Evolutionary conservation across 331 rosid genomes (phyloP).

Genomic region (Acacia pycnantha): DNA sequence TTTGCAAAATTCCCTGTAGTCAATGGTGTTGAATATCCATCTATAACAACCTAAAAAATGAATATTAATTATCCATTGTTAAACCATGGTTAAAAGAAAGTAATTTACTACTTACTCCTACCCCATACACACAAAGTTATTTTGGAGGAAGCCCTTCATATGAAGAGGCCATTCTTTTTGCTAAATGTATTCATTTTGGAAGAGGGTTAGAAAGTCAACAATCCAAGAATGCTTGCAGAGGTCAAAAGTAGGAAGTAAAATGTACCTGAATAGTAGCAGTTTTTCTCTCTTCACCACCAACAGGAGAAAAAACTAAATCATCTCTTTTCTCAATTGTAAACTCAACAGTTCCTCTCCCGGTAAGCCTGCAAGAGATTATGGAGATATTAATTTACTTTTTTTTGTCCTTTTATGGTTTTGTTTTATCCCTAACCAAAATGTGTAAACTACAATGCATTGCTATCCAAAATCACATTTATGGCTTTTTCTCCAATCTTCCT

Average conservation of each 20-base stretch:
- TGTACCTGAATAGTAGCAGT: conserved; percentile 75
- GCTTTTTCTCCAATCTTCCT: not conserved
- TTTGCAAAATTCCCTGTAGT: conserved; percentile 90
- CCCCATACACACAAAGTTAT: not conserved
- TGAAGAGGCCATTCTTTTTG: not conserved
- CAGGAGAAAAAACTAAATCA: conserved; percentile 81
- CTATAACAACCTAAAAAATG: conserved; percentile 68
- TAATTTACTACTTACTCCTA: conserved; percentile 4
- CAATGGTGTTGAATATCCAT: conserved; percentile 92
- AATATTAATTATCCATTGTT: conserved; percentile 23
- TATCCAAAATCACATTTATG: not conserved
- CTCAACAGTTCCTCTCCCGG: conserved; percentile 91
- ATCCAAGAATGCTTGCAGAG: not conserved
- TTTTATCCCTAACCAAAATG: not conserved
- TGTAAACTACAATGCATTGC: not conserved
- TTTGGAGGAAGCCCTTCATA: not conserved
- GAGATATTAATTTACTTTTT: conserved; percentile 19
- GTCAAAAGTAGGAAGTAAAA: too few relatives aligned
- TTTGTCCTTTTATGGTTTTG: not conserved
- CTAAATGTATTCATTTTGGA: conserved; percentile 7
- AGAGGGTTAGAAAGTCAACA: conserved; percentile 17
- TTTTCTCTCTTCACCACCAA: conserved; percentile 72
- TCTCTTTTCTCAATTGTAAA: conserved; percentile 79
- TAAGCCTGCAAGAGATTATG: conserved; percentile 55
- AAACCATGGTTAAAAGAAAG: not conserved